Conservation (phyloP, 345 rosid genomes). For the Ailanthus altissimus region DNA sequence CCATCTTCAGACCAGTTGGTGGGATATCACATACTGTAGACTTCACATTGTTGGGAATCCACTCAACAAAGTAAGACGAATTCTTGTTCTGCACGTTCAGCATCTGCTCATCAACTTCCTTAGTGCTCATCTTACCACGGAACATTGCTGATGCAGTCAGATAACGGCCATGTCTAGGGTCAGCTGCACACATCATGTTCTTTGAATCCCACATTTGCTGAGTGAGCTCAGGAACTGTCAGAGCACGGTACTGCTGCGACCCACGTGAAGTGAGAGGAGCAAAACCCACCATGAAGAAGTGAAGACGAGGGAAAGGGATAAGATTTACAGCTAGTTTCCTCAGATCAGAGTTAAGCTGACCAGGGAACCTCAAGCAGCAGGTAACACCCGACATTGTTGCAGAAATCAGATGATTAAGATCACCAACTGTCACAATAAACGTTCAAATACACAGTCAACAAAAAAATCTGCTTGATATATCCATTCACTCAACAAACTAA, state of each 20-base stretch:
- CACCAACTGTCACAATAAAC: conserved; percentile 37
- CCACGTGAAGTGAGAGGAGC: conserved; percentile 87
- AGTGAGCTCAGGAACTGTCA: conserved; percentile 74
- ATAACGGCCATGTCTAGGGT: conserved; percentile 71
- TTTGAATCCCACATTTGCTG: conserved; percentile 87
- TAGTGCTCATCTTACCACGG: conserved; percentile 81
- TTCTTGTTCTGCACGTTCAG: conserved; percentile 49
- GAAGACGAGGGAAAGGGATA: conserved; percentile 75
- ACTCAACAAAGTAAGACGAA: conserved; percentile 46
- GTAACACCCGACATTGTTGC: conserved; percentile 52
- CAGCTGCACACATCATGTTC: conserved; percentile 87
- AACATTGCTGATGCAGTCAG: conserved; percentile 77
- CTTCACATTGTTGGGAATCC: conserved; percentile 65
- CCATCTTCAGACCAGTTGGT: conserved; percentile 72
- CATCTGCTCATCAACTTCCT: conserved; percentile 65
- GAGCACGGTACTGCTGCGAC: conserved; percentile 69
- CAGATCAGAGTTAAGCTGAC: conserved; percentile 47
- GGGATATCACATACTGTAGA: conserved; percentile 81
- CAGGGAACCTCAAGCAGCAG: conserved; percentile 47
- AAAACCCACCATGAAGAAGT: conserved; percentile 79
- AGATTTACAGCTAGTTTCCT: conserved; percentile 54
- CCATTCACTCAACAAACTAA: no score
- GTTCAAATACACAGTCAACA: not conserved
- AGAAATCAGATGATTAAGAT: conserved; percentile 43
- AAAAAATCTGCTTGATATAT: no score